A percentile compares a stretch with the other conserved stretches of the same genome.
Conservation (phyloP, 352 stramenopile genomes). For the Globisporangium perplexum region DNA sequence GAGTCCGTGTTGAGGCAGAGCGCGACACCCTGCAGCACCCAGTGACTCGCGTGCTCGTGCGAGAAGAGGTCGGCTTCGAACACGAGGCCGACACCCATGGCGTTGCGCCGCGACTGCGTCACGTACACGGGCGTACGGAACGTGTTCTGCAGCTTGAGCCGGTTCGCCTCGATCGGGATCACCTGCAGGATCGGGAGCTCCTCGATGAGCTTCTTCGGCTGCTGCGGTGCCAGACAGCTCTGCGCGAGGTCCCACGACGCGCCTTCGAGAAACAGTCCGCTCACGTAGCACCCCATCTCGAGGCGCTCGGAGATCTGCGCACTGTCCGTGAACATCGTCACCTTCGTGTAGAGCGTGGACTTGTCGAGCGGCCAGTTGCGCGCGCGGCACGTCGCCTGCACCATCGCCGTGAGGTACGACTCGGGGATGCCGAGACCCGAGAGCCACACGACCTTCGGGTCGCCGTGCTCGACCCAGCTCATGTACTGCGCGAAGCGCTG, state of each 20-base stretch:
- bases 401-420: slow-evolving; percentile 93
- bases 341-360: slow-evolving; percentile 90
- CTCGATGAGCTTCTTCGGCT: slow-evolving; percentile 93
- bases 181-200: slow-evolving; percentile 93
- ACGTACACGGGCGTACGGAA: slow-evolving; percentile 96
- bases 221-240: slow-evolving; percentile 75
- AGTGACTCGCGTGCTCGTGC: slow-evolving; percentile 90
- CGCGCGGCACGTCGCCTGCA: slow-evolving; percentile 92
- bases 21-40: slow-evolving; percentile 93
- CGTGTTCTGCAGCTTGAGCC: slow-evolving; percentile 93
- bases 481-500: slow-evolving; percentile 88
- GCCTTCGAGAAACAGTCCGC: slow-evolving; percentile 91
- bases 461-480: slow-evolving; percentile 85
- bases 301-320: slow-evolving; percentile 55
- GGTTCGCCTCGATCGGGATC: slow-evolving; percentile 93
- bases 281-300: slow-evolving; percentile 90
- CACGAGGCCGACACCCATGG: slow-evolving; percentile 94
- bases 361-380: slow-evolving; percentile 96
- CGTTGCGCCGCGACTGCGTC: slow-evolving; percentile 91
- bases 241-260: slow-evolving; percentile 88
- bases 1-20: slow-evolving; percentile 91
- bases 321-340: slow-evolving; percentile 79
- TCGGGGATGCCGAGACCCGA: slow-evolving; percentile 93
- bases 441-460: slow-evolving; percentile 93
- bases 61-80: slow-evolving; percentile 93